Percentiles rank a stretch among this genome's conserved stretches.
phyloP scores from a whole-genome alignment of 2,329 filamentous ascomycete species.

The Myriosclerotinia duriaeana region DNA sequence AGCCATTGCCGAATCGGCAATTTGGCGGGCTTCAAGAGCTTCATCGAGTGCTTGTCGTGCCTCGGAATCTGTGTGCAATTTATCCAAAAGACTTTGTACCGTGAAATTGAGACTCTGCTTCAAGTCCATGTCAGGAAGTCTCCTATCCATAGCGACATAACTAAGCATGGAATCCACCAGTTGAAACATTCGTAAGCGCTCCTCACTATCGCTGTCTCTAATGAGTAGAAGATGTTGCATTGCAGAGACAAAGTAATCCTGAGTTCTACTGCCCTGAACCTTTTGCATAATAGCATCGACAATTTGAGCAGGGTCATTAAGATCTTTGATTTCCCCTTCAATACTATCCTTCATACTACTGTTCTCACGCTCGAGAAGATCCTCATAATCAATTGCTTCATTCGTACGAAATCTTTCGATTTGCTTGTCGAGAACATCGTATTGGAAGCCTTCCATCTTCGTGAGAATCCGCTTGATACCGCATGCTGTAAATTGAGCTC shows the following conservation, averaged over 20 bases:
- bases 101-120: conserved; percentile 98
- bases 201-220: conserved; percentile 86
- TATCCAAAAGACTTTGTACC: conserved; percentile 91
- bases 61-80: conserved; percentile 94
- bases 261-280: conserved; percentile 77
- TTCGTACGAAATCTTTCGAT: conserved; percentile 90
- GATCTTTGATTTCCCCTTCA: conserved; percentile 72
- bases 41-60: conserved; percentile 90
- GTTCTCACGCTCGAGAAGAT: conserved; percentile 87
- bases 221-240: conserved; percentile 94
- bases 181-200: conserved; percentile 93
- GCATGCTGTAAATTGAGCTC: conserved; percentile 93
- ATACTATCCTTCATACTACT: conserved; percentile 82
- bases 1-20: conserved; percentile 92
- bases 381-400: conserved; percentile 97
- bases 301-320: conserved; percentile 90
- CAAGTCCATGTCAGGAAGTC: conserved; percentile 93
- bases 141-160: conserved; percentile 96
- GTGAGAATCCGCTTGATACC: conserved; percentile 90
- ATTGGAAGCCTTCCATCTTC: conserved; percentile 98
- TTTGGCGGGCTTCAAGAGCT: conserved; percentile 82
- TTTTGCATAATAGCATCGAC: conserved; percentile 89
- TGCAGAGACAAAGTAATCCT: conserved; percentile 94
- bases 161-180: conserved; percentile 98
- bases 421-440: conserved; percentile 97